Evolutionary conservation across 805 yeast species (phyloP).

Genomic region (Ascoidea rubescens): DNA sequence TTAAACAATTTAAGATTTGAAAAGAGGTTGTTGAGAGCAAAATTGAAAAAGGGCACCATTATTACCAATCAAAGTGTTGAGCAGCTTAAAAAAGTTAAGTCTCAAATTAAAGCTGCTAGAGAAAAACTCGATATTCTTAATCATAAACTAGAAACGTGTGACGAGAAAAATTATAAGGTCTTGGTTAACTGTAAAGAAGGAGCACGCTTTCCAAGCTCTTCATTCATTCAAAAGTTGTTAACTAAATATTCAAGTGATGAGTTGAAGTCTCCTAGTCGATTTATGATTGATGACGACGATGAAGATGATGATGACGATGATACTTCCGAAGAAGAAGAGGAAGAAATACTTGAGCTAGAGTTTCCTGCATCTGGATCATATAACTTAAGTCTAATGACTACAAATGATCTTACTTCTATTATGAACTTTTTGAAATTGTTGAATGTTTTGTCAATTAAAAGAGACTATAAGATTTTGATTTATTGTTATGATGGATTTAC

Average conservation of each 20-base stretch:
- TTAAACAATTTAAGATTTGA: background rate
- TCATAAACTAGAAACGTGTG: background rate
- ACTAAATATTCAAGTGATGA: background rate
- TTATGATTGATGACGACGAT: background rate
- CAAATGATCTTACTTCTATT: slow-evolving; percentile 47
- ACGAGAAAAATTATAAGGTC: slow-evolving; percentile 5
- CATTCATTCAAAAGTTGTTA: background rate
- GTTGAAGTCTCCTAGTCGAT: background rate
- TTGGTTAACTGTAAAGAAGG: slow-evolving; percentile 10
- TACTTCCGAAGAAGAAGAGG: background rate
- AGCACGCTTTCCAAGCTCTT: slow-evolving; percentile 7
- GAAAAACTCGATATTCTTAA: background rate
- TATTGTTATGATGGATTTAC: slow-evolving; percentile 90
- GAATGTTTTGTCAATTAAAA: slow-evolving; percentile 22
- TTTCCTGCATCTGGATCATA: slow-evolving; percentile 83
- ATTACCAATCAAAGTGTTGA: background rate
- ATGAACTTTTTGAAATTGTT: slow-evolving; percentile 59
- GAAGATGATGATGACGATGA: background rate
- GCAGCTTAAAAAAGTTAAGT: background rate
- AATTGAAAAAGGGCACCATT: background rate
- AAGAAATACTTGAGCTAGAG: slow-evolving; percentile 7
- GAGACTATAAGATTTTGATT: slow-evolving; percentile 33
- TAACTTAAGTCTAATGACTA: slow-evolving; percentile 56
- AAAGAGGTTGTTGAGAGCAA: background rate
- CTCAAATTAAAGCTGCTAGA: background rate